These are phyloP conservation scores for Ophiostoma triangulosporum DNA, from an alignment of 2,329 filamentous ascomycete species.

Conservation along the genomic window DNA sequence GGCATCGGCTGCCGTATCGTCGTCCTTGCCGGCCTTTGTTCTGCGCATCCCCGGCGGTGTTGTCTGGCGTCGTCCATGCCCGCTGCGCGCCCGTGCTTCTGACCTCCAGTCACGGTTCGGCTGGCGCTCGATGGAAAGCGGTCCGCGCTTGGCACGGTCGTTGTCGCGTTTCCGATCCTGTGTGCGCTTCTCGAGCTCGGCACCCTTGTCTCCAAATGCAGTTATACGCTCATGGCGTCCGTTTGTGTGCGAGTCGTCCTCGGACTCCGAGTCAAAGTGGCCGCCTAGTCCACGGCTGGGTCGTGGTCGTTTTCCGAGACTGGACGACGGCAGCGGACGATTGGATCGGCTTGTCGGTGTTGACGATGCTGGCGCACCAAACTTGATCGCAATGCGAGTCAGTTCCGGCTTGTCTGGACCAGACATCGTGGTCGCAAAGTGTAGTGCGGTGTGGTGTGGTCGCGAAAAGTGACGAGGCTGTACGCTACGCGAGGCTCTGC, in stretches of 20 bases:
- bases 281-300: slow-evolving; percentile 26
- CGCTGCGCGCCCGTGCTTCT: slow-evolving; percentile 17
- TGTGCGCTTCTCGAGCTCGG: slow-evolving; percentile 14
- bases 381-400: slow-evolving; percentile 35
- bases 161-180: slow-evolving; percentile 7
- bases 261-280: slow-evolving; percentile 28
- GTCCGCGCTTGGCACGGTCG: slow-evolving; percentile 9
- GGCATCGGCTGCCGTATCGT: slow-evolving; percentile 16
- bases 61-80: background rate
- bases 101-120: slow-evolving; percentile 21
- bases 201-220: slow-evolving; percentile 18
- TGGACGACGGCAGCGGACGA: slow-evolving; percentile 24
- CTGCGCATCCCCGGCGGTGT: background rate
- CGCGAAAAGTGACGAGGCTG: background rate
- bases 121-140: slow-evolving; percentile 17
- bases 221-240: slow-evolving; percentile 22
- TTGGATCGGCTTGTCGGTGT: slow-evolving; percentile 16
- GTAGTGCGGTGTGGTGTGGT: background rate
- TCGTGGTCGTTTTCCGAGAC: slow-evolving; percentile 36
- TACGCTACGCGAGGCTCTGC: background rate
- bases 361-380: slow-evolving; percentile 20
- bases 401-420: slow-evolving; percentile 22
- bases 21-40: slow-evolving; percentile 12
- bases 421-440: slow-evolving; percentile 21
- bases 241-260: slow-evolving; percentile 15